These are phyloP conservation scores for Poteriospumella lacustris DNA, from an alignment of 108 stramenopile species.

Conservation along the genomic window DNA sequence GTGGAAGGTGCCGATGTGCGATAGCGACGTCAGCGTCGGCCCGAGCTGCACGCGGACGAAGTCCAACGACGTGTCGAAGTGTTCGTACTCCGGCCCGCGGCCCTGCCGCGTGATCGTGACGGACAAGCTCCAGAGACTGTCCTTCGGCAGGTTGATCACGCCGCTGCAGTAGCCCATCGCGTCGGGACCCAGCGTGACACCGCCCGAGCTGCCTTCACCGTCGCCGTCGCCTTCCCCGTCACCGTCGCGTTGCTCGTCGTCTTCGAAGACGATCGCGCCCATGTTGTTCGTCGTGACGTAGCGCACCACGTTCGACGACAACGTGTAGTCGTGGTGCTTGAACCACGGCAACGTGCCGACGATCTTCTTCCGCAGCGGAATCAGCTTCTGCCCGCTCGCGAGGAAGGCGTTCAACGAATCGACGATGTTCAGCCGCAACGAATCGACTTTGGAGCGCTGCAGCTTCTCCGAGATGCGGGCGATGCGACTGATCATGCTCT, in stretches of 20 bases:
- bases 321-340: background rate
- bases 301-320: background rate
- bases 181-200: background rate
- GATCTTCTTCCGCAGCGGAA: background rate
- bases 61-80: background rate
- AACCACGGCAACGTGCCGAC: conserved; percentile 18
- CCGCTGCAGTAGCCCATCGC: background rate
- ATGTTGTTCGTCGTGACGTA: conserved; percentile 2
- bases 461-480: background rate
- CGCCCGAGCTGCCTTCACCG: background rate
- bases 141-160: background rate
- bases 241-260: background rate
- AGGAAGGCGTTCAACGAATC: conserved; percentile 16
- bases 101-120: background rate
- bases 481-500: background rate
- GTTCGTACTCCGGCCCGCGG: background rate
- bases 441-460: background rate
- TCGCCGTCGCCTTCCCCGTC: background rate
- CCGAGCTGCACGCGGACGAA: background rate
- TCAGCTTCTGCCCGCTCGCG: background rate
- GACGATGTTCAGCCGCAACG: background rate
- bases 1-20: background rate
- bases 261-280: conserved; percentile 12
- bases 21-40: background rate
- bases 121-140: background rate